These are phyloP conservation scores for Cladophialophora chaetospira DNA, from an alignment of 2,329 filamentous ascomycete species.

Conservation along the genomic window DNA sequence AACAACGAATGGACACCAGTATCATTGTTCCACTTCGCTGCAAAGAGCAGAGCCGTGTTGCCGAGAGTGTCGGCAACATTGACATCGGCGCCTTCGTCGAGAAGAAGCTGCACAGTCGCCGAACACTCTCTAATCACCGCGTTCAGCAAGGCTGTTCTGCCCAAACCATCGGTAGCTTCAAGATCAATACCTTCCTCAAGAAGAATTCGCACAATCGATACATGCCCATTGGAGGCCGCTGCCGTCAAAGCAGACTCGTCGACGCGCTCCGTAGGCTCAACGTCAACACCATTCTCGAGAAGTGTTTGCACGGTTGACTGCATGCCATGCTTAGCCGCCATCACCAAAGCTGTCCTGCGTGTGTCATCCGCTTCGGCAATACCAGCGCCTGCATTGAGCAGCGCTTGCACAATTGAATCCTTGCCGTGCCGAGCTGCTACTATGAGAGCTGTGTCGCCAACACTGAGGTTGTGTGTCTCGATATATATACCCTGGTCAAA, in stretches of 20 bases:
- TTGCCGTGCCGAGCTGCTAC: conserved; percentile 16
- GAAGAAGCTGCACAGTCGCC: conserved; percentile 19
- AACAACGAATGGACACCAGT: not conserved
- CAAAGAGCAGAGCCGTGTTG: not conserved
- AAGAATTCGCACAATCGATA: conserved; percentile 16
- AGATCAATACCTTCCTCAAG: conserved; percentile 17
- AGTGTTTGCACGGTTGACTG: conserved; percentile 20
- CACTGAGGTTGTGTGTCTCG: not conserved
- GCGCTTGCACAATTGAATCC: not conserved
- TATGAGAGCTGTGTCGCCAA: not conserved
- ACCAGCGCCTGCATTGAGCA: not conserved
- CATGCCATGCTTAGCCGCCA: conserved; percentile 11
- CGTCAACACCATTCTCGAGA: conserved; percentile 4
- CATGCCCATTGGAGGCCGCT: conserved; percentile 19
- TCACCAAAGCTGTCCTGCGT: conserved; percentile 8
- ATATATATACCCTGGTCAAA: conserved; percentile 12
- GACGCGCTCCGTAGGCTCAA: conserved; percentile 7
- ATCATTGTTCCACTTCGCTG: not conserved
- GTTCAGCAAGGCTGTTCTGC: not conserved
- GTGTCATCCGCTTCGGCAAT: not conserved
- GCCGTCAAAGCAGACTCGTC: conserved; percentile 2
- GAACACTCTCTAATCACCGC: conserved; percentile 1
- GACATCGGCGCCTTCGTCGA: conserved; percentile 28
- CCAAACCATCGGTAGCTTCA: conserved; percentile 1
- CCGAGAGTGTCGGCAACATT: conserved; percentile 31